These are phyloP conservation scores for Canavalia ensiformis DNA, from an alignment of 306 rosid genomes.

Conservation along the genomic window DNA sequence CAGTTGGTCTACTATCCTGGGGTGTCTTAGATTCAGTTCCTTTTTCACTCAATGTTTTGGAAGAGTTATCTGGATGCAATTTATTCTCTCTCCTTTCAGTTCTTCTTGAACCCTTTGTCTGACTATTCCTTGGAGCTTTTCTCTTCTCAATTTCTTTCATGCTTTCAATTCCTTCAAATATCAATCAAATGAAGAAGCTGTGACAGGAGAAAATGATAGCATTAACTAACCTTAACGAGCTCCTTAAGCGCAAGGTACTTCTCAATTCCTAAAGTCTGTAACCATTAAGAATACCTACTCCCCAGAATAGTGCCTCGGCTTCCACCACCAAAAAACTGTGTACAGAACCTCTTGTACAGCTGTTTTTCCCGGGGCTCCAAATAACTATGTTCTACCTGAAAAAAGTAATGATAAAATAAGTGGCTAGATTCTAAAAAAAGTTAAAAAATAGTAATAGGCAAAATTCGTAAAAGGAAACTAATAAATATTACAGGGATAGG, in stretches of 20 bases:
- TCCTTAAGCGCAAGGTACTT: slow-evolving; percentile 15
- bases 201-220: slow-evolving; percentile 41
- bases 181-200: slow-evolving; percentile 52
- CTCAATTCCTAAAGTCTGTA: slow-evolving; percentile 39
- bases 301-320: slow-evolving; percentile 29
- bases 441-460: neutral
- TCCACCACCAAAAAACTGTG: slow-evolving; percentile 31
- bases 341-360: slow-evolving; percentile 29
- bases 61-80: slow-evolving; percentile 58
- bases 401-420: slow-evolving; percentile 28
- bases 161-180: slow-evolving; percentile 51
- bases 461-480: slow-evolving; percentile 33
- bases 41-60: slow-evolving; percentile 66
- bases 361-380: slow-evolving; percentile 30
- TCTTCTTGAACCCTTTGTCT: slow-evolving; percentile 68
- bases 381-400: slow-evolving; percentile 43
- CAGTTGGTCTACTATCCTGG: slow-evolving; percentile 54
- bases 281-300: slow-evolving; percentile 43
- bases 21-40: slow-evolving; percentile 58
- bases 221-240: slow-evolving; percentile 48
- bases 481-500: neutral
- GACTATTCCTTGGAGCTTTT: slow-evolving; percentile 64
- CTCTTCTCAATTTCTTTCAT: slow-evolving; percentile 86
- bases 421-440: neutral
- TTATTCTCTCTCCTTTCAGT: slow-evolving; percentile 64